These are phyloP conservation scores for Mycena rebaudengoi DNA, from an alignment of 768 basidiomycete genomes.

Conservation along the genomic window DNA sequence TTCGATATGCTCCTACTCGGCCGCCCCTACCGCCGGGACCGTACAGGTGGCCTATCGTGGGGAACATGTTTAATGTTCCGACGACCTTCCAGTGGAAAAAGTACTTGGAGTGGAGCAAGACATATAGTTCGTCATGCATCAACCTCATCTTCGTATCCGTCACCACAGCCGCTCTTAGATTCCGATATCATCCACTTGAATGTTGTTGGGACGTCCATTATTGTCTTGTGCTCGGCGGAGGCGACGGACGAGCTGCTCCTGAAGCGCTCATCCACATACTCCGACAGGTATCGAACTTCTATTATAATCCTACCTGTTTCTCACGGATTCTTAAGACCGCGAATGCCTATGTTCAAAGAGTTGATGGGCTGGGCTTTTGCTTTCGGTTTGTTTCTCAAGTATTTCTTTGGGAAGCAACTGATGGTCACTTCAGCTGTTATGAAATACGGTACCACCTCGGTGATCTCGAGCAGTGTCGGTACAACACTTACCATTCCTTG, in stretches of 20 bases:
- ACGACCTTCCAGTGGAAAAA: too few species aligned
- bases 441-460: conserved; percentile 35
- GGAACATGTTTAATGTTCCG: too few species aligned
- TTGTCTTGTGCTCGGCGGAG: conserved; percentile 12
- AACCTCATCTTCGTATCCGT: too few species aligned
- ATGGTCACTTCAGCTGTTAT: conserved; percentile 24
- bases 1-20: too few species aligned
- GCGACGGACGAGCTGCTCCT: not conserved
- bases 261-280: conserved; percentile 10
- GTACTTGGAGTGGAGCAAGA: too few species aligned
- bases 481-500: conserved; percentile 15
- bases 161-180: too few species aligned
- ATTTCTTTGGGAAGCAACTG: not conserved
- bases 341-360: conserved; percentile 31
- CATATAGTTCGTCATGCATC: too few species aligned
- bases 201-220: conserved; percentile 2
- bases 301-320: too few species aligned
- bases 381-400: conserved; percentile 21
- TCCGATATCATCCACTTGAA: conserved; percentile 14
- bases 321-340: conserved; percentile 16
- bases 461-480: not conserved
- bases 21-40: too few species aligned
- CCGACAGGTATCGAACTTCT: conserved; percentile 5
- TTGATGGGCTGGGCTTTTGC: conserved; percentile 38
- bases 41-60: too few species aligned